Conservation (phyloP, 352 stramenopile genomes). For the Globisporangium parvum region DNA sequence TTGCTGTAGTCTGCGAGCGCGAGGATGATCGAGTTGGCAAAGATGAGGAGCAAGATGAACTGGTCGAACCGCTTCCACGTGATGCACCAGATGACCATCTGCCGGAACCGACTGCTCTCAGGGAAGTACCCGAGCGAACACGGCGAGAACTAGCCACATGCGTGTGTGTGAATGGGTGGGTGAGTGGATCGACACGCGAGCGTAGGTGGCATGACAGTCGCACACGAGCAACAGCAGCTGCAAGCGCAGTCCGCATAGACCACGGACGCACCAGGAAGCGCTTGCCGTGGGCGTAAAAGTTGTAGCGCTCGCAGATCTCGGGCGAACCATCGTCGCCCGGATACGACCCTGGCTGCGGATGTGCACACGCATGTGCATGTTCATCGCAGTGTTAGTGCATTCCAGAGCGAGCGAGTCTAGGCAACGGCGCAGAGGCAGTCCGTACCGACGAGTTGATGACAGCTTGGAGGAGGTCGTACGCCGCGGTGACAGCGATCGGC, state of each 20-base stretch:
- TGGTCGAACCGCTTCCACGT: slow-evolving; percentile 75
- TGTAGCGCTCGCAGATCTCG: slow-evolving; percentile 27
- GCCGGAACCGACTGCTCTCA: slow-evolving; percentile 43
- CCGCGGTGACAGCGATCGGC: not conserved
- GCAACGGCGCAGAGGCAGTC: not conserved
- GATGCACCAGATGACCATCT: slow-evolving; percentile 58
- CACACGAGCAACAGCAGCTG: not conserved
- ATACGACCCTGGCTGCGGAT: slow-evolving; percentile 12
- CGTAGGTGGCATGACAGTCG: no score
- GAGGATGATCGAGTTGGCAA: slow-evolving; percentile 80
- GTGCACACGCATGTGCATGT: not conserved
- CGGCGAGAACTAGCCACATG: slow-evolving; percentile 51
- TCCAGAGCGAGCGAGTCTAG: no score
- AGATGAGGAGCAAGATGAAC: slow-evolving; percentile 81
- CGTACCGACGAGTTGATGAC: slow-evolving; percentile 28
- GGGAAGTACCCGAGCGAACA: slow-evolving; percentile 45
- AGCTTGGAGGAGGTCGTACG: slow-evolving; percentile 21
- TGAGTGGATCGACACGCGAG: no score
- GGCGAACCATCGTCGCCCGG: slow-evolving; percentile 14
- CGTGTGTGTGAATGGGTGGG: no score
- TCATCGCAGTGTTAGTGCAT: no score
- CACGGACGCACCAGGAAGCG: slow-evolving; percentile 45
- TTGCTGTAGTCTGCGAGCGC: slow-evolving; percentile 72
- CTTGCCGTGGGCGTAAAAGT: slow-evolving; percentile 57
- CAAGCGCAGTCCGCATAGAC: not conserved